Conservation (phyloP, 768 basidiomycete species). For the Rhodotorula paludigena region DNA sequence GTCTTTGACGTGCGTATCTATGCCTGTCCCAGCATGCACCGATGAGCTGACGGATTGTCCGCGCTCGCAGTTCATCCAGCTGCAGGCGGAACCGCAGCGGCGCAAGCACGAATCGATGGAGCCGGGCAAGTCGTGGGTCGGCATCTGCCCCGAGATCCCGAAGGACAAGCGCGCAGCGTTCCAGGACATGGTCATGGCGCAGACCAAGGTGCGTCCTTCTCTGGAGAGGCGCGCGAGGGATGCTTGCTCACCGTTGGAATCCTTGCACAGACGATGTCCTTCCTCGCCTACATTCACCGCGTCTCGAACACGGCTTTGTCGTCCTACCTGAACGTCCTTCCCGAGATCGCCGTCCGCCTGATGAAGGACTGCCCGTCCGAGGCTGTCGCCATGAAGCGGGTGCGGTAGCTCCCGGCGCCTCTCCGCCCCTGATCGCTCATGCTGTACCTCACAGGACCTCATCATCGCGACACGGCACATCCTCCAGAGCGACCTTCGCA, state of each 20-base stretch:
- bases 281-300: constrained; percentile 81
- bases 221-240: not conserved
- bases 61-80: constrained; percentile 33
- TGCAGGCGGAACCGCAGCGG: constrained; percentile 37
- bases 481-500: constrained; percentile 68
- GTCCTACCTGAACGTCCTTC: constrained; percentile 71
- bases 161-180: constrained; percentile 50
- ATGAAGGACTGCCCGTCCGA: constrained; percentile 89
- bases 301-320: constrained; percentile 61
- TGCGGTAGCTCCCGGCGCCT: constrained; percentile 54
- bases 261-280: constrained; percentile 69
- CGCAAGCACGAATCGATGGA: constrained; percentile 36
- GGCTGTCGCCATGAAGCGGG: constrained; percentile 63
- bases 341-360: constrained; percentile 73
- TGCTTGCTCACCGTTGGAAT: not conserved
- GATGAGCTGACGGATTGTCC: not conserved
- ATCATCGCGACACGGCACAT: constrained; percentile 89
- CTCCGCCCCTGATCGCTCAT: not conserved
- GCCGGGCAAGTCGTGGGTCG: constrained; percentile 35
- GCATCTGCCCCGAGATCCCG: constrained; percentile 36
- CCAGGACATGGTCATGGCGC: constrained; percentile 47
- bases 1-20: constrained; percentile 59
- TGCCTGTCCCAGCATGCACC: constrained; percentile 48
- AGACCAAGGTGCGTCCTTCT: constrained; percentile 68
- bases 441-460: constrained; percentile 60